A percentile compares a stretch with the other conserved stretches of the same genome.
Evolutionary conservation across 176 grass and related monocot genomes (phyloP).

Genomic region (Melocanna baccifera): DNA sequence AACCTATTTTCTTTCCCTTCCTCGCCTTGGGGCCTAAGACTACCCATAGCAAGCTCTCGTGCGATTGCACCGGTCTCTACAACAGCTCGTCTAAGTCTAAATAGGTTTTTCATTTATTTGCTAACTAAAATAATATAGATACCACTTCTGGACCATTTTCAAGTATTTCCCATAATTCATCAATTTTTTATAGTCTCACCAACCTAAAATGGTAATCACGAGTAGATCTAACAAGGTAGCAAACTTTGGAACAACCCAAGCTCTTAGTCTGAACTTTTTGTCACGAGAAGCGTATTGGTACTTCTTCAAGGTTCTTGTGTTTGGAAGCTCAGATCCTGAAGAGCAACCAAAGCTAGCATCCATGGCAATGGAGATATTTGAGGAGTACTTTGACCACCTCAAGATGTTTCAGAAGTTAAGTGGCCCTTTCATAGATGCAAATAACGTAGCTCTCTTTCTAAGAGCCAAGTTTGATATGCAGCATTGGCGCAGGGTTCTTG

Average conservation of each 20-base stretch:
- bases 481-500: neutral
- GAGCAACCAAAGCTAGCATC: neutral
- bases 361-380: neutral
- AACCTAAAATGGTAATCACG: too few species aligned
- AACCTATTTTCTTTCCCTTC: too few species aligned
- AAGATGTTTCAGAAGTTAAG: neutral
- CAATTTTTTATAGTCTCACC: too few species aligned
- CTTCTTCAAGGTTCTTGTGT: slow-evolving; percentile 2
- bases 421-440: neutral
- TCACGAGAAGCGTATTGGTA: neutral
- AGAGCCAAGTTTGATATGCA: neutral
- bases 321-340: neutral
- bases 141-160: too few species aligned
- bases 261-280: neutral
- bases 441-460: neutral
- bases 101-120: too few species aligned
- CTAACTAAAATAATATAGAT: too few species aligned
- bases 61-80: too few species aligned
- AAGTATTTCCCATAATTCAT: too few species aligned
- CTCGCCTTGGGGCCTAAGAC: too few species aligned
- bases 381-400: neutral
- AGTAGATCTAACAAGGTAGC: too few species aligned
- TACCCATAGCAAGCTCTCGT: too few species aligned
- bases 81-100: too few species aligned
- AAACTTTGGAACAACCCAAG: neutral